phyloP scores from a whole-genome alignment of 176 grass and related monocot genomes.

The Triticum aestivum region IWGSC_CS_RefSeq_v2.1 NC_057798.1:395161767-395162266 shows the following conservation, averaged over 20 bases:
- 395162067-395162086: neutral
- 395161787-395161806: no score
- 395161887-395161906: neutral
- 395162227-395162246: neutral
- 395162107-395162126: neutral
- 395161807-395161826: no score
- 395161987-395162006: neutral
- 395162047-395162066: neutral
- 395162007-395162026: neutral
- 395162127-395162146: neutral
- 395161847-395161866: no score
- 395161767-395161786: no score
- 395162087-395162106: conserved; percentile 14
- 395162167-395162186: neutral
- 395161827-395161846: no score
- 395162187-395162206: neutral
- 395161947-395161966: neutral
- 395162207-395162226: neutral
- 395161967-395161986: neutral
- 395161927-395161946: neutral
- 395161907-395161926: neutral
- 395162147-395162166: neutral
- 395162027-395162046: neutral
- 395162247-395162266: no score
- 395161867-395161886: no score